Conservation (phyloP, 1,284 basidiomycete genomes). For the Trametes pubescens region DNA sequence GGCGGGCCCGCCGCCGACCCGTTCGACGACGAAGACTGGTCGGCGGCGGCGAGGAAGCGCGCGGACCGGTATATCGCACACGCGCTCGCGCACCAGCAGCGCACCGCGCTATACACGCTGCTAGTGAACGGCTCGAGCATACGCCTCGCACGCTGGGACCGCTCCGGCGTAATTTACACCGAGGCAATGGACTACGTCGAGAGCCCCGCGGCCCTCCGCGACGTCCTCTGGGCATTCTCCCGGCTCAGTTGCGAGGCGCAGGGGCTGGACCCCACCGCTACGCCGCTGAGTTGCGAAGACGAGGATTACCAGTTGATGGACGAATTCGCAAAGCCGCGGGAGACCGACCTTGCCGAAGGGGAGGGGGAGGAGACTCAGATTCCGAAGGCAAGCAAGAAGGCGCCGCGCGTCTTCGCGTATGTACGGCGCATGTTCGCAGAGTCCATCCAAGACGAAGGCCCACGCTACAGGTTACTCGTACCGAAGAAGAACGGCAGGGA, state of each 20-base stretch:
- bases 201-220: constrained; percentile 10
- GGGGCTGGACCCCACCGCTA: constrained; percentile 23
- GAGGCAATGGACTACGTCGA: constrained; percentile 14
- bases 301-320: constrained; percentile 18
- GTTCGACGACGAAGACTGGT: constrained; percentile 11
- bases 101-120: constrained; percentile 18
- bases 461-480: constrained; percentile 7
- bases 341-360: not conserved
- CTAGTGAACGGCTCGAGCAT: constrained; percentile 15
- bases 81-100: constrained; percentile 20
- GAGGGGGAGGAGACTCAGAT: not conserved
- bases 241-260: constrained; percentile 8
- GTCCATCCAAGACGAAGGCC: constrained; percentile 1
- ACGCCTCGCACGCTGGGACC: constrained; percentile 27
- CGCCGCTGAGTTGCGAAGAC: not conserved
- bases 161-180: constrained; percentile 18
- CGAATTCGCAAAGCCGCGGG: not conserved
- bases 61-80: constrained; percentile 5
- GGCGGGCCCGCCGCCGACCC: constrained; percentile 3
- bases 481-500: constrained; percentile 1
- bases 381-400: not conserved
- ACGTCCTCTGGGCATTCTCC: constrained; percentile 27
- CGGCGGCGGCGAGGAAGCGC: not conserved
- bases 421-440: constrained; percentile 14
- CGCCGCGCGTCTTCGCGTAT: constrained; percentile 13